A percentile compares a stretch with the other conserved stretches of the same genome.
Evolutionary conservation across 805 yeast genomes (phyloP).

Genomic region (Phaffomyces thermotolerans): DNA sequence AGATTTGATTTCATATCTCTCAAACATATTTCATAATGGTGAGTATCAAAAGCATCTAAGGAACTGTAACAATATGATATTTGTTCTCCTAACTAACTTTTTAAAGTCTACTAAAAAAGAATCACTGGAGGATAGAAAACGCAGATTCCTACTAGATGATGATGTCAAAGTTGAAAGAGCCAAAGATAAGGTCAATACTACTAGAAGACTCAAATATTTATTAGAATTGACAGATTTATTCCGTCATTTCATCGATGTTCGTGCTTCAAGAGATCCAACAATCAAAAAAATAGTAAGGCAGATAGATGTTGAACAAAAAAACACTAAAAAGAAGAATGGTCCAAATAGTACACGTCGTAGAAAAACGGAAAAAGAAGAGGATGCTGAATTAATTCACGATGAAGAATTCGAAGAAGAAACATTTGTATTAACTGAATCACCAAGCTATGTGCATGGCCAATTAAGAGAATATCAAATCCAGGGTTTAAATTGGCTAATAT

Average conservation of each 20-base stretch:
- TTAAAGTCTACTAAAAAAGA: constrained; percentile 9
- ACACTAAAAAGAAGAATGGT: constrained; percentile 18
- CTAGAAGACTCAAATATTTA: constrained; percentile 72
- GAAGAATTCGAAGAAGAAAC: constrained; percentile 61
- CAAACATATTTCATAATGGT: not conserved
- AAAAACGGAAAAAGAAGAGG: constrained; percentile 93
- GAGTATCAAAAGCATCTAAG: not conserved
- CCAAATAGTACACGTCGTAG: constrained; percentile 46
- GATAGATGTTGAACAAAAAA: constrained; percentile 44
- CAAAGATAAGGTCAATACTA: constrained; percentile 57
- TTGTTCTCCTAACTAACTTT: no score
- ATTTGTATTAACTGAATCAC: constrained; percentile 80
- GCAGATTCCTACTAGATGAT: constrained; percentile 39
- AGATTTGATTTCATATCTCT: no score
- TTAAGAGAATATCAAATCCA: constrained; percentile 90
- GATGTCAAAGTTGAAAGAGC: constrained; percentile 55
- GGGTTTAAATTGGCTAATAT: constrained; percentile 91
- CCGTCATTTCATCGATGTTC: constrained; percentile 77
- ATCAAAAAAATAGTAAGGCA: constrained; percentile 55
- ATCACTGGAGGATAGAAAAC: constrained; percentile 34
- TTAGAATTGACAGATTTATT: constrained; percentile 79
- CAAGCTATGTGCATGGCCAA: constrained; percentile 67
- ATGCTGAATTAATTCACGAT: constrained; percentile 80
- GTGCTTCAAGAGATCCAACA: constrained; percentile 70
- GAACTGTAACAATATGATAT: no score